Percentiles rank a stretch among this genome's conserved stretches.
Conservation (phyloP, 331 rosid genomes). For the Erythrophleum ivorense region DNA sequence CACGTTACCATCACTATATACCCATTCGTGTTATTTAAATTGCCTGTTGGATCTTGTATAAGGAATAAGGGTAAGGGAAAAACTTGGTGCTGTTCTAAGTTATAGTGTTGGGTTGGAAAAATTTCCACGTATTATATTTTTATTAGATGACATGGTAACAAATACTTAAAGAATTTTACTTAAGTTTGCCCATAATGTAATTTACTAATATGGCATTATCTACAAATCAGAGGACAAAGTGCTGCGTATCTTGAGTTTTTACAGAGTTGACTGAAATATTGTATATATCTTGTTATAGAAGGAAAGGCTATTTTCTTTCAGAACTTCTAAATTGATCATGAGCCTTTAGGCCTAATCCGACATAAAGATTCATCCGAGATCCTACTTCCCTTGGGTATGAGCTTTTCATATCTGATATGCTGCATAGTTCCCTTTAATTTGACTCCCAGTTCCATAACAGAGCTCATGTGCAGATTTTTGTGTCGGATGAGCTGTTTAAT, state of each 20-base stretch:
- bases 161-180: too few species aligned
- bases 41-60: conserved; percentile 1
- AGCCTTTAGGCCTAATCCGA: neutral
- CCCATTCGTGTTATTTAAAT: neutral
- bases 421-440: too few species aligned
- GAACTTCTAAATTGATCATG: conserved; percentile 16
- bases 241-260: conserved; percentile 15
- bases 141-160: neutral
- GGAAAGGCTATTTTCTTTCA: neutral
- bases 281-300: conserved; percentile 9
- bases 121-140: neutral
- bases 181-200: neutral
- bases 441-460: neutral
- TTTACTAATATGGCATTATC: conserved; percentile 29
- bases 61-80: neutral
- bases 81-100: too few species aligned
- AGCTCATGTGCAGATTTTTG: neutral
- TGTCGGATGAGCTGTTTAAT: neutral
- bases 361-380: neutral
- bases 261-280: conserved; percentile 13
- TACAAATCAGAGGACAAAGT: conserved; percentile 3
- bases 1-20: neutral
- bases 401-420: neutral
- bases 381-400: neutral
- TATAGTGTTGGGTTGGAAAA: neutral